Conservation (phyloP, 495 filamentous ascomycete species). For the Aspergillus steynii region DNA sequence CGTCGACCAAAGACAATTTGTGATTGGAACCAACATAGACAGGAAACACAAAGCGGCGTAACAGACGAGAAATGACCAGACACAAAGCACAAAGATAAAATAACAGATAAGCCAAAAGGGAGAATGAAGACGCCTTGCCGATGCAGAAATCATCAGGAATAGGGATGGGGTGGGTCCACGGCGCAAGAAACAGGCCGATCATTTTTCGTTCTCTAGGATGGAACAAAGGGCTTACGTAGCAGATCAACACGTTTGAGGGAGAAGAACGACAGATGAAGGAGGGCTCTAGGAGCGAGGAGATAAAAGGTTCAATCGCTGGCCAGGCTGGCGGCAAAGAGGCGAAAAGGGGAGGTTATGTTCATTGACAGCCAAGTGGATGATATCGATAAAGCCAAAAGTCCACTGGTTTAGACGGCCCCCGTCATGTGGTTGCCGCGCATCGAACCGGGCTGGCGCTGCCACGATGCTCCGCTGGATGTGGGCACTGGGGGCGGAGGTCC, state of each 20-base stretch:
- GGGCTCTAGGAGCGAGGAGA: too few relatives aligned
- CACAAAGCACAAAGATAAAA: constrained; percentile 1
- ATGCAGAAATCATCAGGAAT: constrained; percentile 9
- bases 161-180: background rate
- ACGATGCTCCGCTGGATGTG: constrained; percentile 23
- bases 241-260: too few relatives aligned
- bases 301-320: too few relatives aligned
- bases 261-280: background rate
- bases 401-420: constrained; percentile 8
- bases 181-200: background rate
- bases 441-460: constrained; percentile 32
- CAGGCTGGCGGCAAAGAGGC: too few relatives aligned
- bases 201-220: background rate
- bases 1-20: background rate
- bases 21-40: background rate
- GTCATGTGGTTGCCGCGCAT: constrained; percentile 26
- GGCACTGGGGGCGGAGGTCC: constrained; percentile 36
- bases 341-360: background rate
- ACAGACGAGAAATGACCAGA: background rate
- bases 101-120: constrained; percentile 1
- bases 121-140: constrained; percentile 15
- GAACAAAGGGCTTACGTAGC: too few relatives aligned
- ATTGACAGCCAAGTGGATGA: background rate
- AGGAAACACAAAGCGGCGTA: background rate
- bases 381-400: background rate